Base-by-base conservation (phyloP, 2,329 filamentous ascomycete genomes). In the Exophiala oligosperma region DNA sequence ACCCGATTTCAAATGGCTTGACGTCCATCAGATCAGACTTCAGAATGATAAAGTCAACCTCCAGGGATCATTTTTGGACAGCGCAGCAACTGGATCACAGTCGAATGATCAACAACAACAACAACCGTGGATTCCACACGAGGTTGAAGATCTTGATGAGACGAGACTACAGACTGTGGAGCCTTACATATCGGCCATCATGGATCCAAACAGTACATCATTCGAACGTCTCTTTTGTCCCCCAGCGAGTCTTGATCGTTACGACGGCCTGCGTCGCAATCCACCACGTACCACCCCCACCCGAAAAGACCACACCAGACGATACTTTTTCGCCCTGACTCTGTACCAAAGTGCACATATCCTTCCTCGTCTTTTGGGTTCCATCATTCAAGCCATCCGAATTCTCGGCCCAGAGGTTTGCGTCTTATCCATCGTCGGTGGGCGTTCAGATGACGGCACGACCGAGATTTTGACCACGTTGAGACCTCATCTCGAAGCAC, bases 401-500 rank as follows among this genome's bases (percentile, higher is more conserved):
- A 82, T 80, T 62, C 73, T 85, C 0, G 81, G 82, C 0, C 76
- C 80, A 0, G 62, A 76, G n/a, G 72, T 74, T 54, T 85, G 81
- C 63, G 79, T 76, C 0, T 69, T 85, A 1, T 84, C 81, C 1
- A 78, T 85, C 28, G 74, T 85, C n/a, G 82, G 84, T 58, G 82
- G 82, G 9, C 75, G 80, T 63, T 84, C 82, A 0, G 64, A 74
- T 21, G 82, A 85, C 58, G 81, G 81, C 4, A 85, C 83, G 0
- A 73, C 66, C 26, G 79, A 83, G 38, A 72, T 84, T 5, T 73
- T 86, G 1, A 56, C 69, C 1, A 70, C 72, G 0, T 66, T 85
- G 5, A 68, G 67, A 1, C 64, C 71, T 0, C 69, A 73, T 2
- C 64, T 86, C 0, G 66, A 76, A n/a, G 64, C 61, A 3, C 61